Percentiles rank a stretch among this genome's conserved stretches.
These are phyloP conservation scores for Parmales sp. DNA, from an alignment of 108 stramenopile species.

Conservation along the genomic window DNA sequence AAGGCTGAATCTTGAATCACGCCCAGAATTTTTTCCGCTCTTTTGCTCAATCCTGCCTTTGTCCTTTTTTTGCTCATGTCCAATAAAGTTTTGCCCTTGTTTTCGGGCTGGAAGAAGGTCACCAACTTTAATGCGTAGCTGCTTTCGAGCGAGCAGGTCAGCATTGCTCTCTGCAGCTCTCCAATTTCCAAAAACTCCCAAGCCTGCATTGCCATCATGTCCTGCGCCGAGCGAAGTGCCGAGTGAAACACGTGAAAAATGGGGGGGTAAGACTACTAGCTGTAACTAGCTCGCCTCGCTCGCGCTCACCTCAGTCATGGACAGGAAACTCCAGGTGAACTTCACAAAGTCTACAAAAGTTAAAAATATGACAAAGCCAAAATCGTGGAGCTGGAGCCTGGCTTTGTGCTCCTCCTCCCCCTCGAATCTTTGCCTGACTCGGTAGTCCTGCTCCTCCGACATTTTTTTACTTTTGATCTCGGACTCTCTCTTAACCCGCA, in stretches of 20 bases:
- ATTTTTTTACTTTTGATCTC: too few relatives aligned
- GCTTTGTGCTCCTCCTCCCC: too few relatives aligned
- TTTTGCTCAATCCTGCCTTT: not conserved
- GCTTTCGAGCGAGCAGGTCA: not conserved
- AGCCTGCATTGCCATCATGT: not conserved
- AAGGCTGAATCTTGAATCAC: not conserved
- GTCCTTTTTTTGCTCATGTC: not conserved
- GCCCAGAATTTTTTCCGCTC: not conserved
- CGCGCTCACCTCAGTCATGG: not conserved
- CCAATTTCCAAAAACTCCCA: not conserved
- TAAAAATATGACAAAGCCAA: too few relatives aligned
- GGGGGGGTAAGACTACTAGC: too few relatives aligned
- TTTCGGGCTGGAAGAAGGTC: not conserved
- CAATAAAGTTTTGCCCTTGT: not conserved
- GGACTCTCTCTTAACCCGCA: too few relatives aligned
- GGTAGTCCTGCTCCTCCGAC: too few relatives aligned
- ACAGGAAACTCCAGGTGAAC: not conserved
- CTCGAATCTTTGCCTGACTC: too few relatives aligned
- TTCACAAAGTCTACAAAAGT: not conserved
- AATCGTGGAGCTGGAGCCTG: too few relatives aligned
- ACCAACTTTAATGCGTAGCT: not conserved
- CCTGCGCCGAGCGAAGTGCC: not conserved
- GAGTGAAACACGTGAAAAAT: too few relatives aligned
- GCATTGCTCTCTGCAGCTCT: not conserved
- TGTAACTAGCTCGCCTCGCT: not conserved